phyloP scores from a whole-genome alignment of 306 rosid species.

The Vigna nakashimae region DNA sequence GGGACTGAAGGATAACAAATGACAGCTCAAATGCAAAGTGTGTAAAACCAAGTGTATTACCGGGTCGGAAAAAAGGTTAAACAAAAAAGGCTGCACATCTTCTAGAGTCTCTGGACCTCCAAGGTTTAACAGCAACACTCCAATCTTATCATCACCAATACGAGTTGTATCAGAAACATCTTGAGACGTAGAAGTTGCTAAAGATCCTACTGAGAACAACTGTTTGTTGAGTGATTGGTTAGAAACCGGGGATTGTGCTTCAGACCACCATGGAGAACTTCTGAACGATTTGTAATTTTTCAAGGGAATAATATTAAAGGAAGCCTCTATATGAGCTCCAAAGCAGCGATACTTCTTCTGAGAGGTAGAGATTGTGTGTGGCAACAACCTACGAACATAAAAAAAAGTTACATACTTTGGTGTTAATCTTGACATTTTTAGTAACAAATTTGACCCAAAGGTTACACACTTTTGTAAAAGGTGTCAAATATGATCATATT shows the following conservation, averaged over 20 bases:
- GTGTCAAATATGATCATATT: slow-evolving; percentile 6
- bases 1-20: background rate
- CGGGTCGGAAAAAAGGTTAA: slow-evolving; percentile 92
- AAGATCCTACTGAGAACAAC: slow-evolving; percentile 59
- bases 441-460: background rate
- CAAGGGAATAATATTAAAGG: slow-evolving; percentile 42
- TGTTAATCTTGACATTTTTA: slow-evolving; percentile 15
- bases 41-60: slow-evolving; percentile 33
- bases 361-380: slow-evolving; percentile 53
- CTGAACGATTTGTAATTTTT: slow-evolving; percentile 45
- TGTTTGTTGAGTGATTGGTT: slow-evolving; percentile 53
- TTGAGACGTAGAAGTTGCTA: slow-evolving; percentile 58
- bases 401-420: background rate
- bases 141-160: slow-evolving; percentile 65
- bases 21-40: background rate
- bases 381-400: slow-evolving; percentile 47
- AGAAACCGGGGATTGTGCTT: slow-evolving; percentile 53
- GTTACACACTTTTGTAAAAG: background rate
- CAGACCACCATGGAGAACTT: slow-evolving; percentile 52
- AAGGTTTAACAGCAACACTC: slow-evolving; percentile 83
- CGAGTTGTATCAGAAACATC: slow-evolving; percentile 52
- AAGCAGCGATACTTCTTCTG: slow-evolving; percentile 53
- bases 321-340: slow-evolving; percentile 49
- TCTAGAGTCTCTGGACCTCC: slow-evolving; percentile 95
- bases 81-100: slow-evolving; percentile 91